Base-by-base conservation (phyloP, 2,329 filamentous ascomycete genomes). In the Colletotrichum sp. region DNA sequence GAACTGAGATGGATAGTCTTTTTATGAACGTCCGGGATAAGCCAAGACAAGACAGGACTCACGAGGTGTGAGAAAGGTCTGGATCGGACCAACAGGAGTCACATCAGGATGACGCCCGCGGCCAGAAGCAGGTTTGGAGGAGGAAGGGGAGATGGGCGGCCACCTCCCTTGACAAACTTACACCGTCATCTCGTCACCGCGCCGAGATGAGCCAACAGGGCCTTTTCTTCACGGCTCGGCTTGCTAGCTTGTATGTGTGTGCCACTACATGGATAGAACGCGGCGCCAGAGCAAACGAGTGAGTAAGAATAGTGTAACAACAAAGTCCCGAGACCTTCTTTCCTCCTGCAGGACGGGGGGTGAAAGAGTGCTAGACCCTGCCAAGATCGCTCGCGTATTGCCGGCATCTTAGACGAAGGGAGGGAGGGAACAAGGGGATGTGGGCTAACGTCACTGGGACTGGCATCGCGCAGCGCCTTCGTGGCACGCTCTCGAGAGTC, bases 91-190 rank as follows among this genome's bases (percentile, higher is more conserved):
- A 69, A 34, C 14, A 26, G 34, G 63, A 68, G 62, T 58, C 74
- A 68, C 66, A 70, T 74, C 70, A 73, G 55, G 59, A 62, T 67
- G 62, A 69, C 67, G 69, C 21, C 24, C 28, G 4, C 28, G 7
- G 3, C 24, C 26, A 30, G 68, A 75, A 75, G 69, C 76, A 73
- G 76, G 76, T 76, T 76, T 77, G 76, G 38, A 32, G 10, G 36
- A 26, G 43, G 10, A 32, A 24, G 9, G 28, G 24, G 18, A 36
- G 24, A 26, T 34, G 8, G 18, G n/a, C 34, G 65, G 36, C 48
- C n/a, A 52, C 43, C 43, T 52, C 43, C 43, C 67, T 58, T 55
- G 62, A 76, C 58, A 64, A 69, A 36, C 52, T 43, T 28, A 34
- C 65, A 34, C 52, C 67, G 64, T 66, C 72, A 72, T 61, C 52